Percentiles rank a stretch among this genome's conserved stretches.
These are phyloP conservation scores for Dendryphion nanum DNA, from an alignment of 2,329 filamentous ascomycete species.

Conservation along the genomic window DNA sequence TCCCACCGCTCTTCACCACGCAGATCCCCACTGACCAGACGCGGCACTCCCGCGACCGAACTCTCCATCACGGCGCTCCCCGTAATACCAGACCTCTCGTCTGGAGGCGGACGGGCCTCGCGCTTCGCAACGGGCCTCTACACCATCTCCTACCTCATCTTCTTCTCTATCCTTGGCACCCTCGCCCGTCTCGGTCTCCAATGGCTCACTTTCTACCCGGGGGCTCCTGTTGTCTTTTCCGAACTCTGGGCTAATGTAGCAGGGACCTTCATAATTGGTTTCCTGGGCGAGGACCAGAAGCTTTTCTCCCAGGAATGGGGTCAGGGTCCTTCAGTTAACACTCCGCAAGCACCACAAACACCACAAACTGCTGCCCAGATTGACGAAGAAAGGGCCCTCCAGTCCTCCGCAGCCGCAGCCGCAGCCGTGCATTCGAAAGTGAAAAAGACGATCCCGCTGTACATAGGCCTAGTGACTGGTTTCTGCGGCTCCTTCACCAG, in stretches of 20 bases:
- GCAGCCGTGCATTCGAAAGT: constrained; percentile 44
- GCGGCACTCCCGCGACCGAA: constrained; percentile 25
- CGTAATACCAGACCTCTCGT: constrained; percentile 46
- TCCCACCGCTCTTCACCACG: background rate
- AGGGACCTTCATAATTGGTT: constrained; percentile 81
- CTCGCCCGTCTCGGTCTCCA: constrained; percentile 79
- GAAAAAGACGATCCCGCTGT: constrained; percentile 87
- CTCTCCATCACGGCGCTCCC: constrained; percentile 31
- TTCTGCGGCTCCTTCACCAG: constrained; percentile 90
- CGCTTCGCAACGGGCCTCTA: constrained; percentile 38
- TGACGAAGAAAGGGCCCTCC: constrained; percentile 39
- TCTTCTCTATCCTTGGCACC: constrained; percentile 84
- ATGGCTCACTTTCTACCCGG: constrained; percentile 75
- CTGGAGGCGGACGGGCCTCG: constrained; percentile 12
- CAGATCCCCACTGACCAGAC: background rate
- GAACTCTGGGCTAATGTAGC: constrained; percentile 86
- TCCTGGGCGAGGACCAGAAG: constrained; percentile 74
- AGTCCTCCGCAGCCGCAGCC: constrained; percentile 46
- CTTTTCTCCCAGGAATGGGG: constrained; percentile 59
- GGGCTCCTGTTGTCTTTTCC: constrained; percentile 69
- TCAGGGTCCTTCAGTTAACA: constrained; percentile 46
- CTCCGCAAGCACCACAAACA: constrained; percentile 33
- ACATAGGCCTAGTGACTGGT: constrained; percentile 80
- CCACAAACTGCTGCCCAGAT: background rate
- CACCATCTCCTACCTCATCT: constrained; percentile 75